Percentiles rank a stretch among this genome's conserved stretches.
These are phyloP conservation scores for Diaporthe citrichinensis DNA, from an alignment of 2,329 filamentous ascomycete genomes.

Conservation along the genomic window DNA sequence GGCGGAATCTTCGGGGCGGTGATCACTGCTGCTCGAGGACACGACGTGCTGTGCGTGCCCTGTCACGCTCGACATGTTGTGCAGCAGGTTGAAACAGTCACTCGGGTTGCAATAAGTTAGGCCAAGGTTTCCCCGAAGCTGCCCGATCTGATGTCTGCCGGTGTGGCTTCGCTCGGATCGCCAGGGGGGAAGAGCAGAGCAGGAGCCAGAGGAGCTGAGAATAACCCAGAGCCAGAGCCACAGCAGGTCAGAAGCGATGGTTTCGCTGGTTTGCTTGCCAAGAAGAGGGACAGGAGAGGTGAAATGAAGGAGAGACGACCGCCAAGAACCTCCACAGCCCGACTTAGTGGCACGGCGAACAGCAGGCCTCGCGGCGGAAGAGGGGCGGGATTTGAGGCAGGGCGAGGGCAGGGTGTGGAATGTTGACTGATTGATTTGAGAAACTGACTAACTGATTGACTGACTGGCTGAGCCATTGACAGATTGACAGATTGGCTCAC, in stretches of 20 bases:
- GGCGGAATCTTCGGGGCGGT: conserved; percentile 31
- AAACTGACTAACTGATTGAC: neutral
- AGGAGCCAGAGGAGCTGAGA: neutral
- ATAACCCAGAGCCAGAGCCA: neutral
- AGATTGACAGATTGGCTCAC: neutral
- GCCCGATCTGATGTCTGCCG: conserved; percentile 31
- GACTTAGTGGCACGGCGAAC: neutral
- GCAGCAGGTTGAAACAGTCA: conserved; percentile 32
- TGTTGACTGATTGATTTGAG: conserved; percentile 16
- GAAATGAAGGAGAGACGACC: conserved; percentile 25
- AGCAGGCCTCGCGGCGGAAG: neutral
- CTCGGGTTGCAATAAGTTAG: conserved; percentile 7
- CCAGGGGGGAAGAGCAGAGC: neutral
- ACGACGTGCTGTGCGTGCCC: conserved; percentile 5
- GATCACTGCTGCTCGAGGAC: conserved; percentile 31
- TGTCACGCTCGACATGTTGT: conserved; percentile 24
- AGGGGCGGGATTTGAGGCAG: conserved; percentile 5
- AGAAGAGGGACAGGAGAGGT: conserved; percentile 7
- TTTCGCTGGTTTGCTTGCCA: conserved; percentile 2
- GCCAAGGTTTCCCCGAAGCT: conserved; percentile 29
- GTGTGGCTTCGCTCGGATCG: conserved; percentile 25
- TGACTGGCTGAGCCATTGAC: neutral
- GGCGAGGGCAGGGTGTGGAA: conserved; percentile 1
- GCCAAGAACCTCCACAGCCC: conserved; percentile 28
- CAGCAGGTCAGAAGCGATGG: neutral